These are phyloP conservation scores for Colletotrichum somersetense DNA, from an alignment of 2,329 filamentous ascomycete genomes.

Conservation along the genomic window DNA sequence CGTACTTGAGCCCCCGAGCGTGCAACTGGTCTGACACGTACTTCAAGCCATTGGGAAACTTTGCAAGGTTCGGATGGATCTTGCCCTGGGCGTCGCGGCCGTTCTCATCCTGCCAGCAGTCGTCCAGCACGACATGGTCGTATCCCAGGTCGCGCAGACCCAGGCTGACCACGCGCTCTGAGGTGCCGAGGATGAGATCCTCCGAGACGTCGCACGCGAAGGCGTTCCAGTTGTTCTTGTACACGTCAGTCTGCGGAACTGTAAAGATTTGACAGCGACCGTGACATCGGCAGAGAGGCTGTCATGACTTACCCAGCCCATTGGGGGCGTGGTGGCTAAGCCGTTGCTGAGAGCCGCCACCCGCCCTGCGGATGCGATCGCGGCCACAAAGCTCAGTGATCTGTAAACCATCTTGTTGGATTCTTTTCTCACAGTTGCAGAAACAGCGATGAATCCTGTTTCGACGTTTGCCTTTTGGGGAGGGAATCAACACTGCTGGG, in stretches of 20 bases:
- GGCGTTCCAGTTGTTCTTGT: constrained; percentile 40
- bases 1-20: constrained; percentile 52
- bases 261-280: not conserved
- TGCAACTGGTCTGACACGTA: constrained; percentile 53
- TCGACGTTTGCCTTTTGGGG: not conserved
- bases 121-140: constrained; percentile 50
- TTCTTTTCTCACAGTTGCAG: not conserved
- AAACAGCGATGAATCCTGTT: not conserved
- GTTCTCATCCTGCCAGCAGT: constrained; percentile 51
- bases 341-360: constrained; percentile 42
- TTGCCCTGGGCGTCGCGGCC: constrained; percentile 45
- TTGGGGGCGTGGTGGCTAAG: constrained; percentile 42
- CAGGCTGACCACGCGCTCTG: constrained; percentile 45
- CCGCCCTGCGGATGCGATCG: constrained; percentile 27
- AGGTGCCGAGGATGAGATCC: constrained; percentile 41
- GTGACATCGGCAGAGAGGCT: not conserved
- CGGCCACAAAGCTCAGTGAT: constrained; percentile 29
- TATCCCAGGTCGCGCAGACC: constrained; percentile 48
- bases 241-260: not conserved
- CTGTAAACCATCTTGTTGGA: constrained; percentile 21
- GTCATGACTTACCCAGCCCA: constrained; percentile 42
- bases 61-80: constrained; percentile 49
- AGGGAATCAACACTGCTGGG: not conserved
- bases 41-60: constrained; percentile 55
- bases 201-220: constrained; percentile 41